Conservation (phyloP, 2,329 filamentous ascomycete species). For the Colletotrichum sansevieriae region DNA sequence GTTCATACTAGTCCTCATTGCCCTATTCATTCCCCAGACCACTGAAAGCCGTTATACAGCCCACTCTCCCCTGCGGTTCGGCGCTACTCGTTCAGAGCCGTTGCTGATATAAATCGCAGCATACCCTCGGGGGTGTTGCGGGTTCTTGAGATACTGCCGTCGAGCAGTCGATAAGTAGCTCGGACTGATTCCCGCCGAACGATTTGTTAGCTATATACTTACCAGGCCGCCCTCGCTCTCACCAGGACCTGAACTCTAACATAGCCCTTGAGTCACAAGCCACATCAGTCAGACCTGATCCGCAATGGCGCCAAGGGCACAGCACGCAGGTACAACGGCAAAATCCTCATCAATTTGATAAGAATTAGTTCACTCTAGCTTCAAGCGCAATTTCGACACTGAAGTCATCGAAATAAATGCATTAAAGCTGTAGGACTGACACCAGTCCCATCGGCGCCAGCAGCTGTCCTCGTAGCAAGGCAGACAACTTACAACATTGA, state of each 20-base stretch:
- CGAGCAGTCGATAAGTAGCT: no score
- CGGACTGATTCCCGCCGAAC: no score
- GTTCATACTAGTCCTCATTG: not conserved
- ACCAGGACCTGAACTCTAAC: no score
- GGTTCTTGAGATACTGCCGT: no score
- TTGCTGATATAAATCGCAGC: not conserved
- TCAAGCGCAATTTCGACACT: not conserved
- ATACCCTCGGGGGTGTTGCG: no score
- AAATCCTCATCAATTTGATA: not conserved
- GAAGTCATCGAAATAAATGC: not conserved
- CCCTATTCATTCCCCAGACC: not conserved
- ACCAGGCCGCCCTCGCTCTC: no score
- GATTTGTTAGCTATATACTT: no score
- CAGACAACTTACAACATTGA: not conserved
- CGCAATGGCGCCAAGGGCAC: no score
- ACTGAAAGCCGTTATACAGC: not conserved
- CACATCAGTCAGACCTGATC: no score
- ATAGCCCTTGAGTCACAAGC: no score
- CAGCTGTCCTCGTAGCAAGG: not conserved
- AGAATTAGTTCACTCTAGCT: not conserved
- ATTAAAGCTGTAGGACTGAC: not conserved
- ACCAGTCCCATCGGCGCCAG: not conserved
- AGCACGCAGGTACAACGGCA: no score
- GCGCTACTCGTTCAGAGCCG: not conserved
- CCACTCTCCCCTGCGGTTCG: not conserved